Percentiles rank a stretch among this genome's conserved stretches.
Conservation (phyloP, 148 eudicot species). For the Fagopyrum esculentum region DNA sequence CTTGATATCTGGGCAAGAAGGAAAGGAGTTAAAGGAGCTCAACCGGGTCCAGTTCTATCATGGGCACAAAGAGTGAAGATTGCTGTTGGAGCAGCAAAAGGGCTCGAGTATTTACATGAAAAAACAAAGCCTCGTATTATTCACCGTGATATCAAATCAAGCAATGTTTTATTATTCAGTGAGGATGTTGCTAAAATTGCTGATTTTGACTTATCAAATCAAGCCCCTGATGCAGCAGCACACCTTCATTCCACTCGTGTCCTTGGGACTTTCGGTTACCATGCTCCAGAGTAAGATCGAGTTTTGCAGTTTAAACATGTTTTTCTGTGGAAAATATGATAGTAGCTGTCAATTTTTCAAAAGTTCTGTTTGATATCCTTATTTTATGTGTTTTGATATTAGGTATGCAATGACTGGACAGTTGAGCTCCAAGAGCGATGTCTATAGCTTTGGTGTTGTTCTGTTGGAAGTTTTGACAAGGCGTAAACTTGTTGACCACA, state of each 20-base stretch:
- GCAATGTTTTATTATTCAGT: constrained; percentile 65
- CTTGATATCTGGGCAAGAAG: constrained; percentile 29
- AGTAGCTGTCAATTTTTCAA: not conserved
- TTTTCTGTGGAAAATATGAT: not conserved
- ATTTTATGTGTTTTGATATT: constrained; percentile 14
- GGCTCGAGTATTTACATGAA: constrained; percentile 74
- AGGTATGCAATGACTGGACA: constrained; percentile 90
- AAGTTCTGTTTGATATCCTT: not conserved
- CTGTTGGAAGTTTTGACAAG: constrained; percentile 78
- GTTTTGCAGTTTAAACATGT: not conserved
- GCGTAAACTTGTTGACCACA: constrained; percentile 75
- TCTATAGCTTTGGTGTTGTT: constrained; percentile 82
- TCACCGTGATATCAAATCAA: constrained; percentile 77
- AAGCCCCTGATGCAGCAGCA: constrained; percentile 72
- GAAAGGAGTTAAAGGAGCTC: constrained; percentile 77
- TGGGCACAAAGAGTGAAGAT: constrained; percentile 80
- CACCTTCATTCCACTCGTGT: constrained; percentile 77
- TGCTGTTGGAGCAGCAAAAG: constrained; percentile 86
- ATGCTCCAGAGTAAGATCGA: constrained; percentile 70
- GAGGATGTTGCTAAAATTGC: constrained; percentile 80
- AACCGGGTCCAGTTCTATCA: constrained; percentile 65
- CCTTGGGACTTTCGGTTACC: constrained; percentile 66
- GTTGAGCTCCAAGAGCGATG: constrained; percentile 73
- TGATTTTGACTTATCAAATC: constrained; percentile 72
- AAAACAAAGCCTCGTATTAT: constrained; percentile 71